phyloP scores from a whole-genome alignment of 2,329 filamentous ascomycete species.

The Bipolaris zeicola region DNA sequence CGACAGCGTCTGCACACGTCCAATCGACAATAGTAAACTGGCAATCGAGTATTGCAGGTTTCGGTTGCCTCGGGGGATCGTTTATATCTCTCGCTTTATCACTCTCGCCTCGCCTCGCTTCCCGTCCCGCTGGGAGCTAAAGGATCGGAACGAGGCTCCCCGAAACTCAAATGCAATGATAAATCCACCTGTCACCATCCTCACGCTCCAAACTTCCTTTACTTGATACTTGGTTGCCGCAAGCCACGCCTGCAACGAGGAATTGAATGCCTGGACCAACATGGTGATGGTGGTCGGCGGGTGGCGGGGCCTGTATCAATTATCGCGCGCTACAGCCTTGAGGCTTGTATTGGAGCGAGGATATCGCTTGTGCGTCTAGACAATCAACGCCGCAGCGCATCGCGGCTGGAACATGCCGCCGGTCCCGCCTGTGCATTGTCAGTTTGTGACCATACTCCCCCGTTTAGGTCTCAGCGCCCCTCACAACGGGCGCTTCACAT shows the following conservation, averaged over 20 bases:
- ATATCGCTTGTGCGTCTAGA: constrained; percentile 14
- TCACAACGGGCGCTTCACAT: constrained; percentile 14
- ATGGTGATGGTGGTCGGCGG: neutral
- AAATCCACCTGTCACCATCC: constrained; percentile 7
- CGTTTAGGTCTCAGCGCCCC: constrained; percentile 28
- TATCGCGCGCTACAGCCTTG: constrained; percentile 14
- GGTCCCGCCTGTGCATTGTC: constrained; percentile 21
- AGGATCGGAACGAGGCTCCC: constrained; percentile 11
- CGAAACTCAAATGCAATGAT: constrained; percentile 10
- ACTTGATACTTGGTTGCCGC: constrained; percentile 4
- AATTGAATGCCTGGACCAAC: neutral
- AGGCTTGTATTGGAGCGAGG: constrained; percentile 15
- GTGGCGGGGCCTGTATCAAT: constrained; percentile 15
- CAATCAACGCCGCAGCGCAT: constrained; percentile 17
- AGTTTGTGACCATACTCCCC: constrained; percentile 21
- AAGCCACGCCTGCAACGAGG: neutral
- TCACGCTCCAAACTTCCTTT: constrained; percentile 1
- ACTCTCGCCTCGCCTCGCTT: constrained; percentile 25
- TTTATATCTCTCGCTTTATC: constrained; percentile 14
- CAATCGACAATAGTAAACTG: constrained; percentile 4
- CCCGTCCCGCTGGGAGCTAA: constrained; percentile 30
- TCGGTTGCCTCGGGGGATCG: constrained; percentile 5
- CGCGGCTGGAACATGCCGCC: constrained; percentile 9
- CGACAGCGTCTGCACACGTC: constrained; percentile 15
- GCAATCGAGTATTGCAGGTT: constrained; percentile 17